Conservation (phyloP, 345 rosid genomes). For the rapeseed (Brassica napus) region DNA sequence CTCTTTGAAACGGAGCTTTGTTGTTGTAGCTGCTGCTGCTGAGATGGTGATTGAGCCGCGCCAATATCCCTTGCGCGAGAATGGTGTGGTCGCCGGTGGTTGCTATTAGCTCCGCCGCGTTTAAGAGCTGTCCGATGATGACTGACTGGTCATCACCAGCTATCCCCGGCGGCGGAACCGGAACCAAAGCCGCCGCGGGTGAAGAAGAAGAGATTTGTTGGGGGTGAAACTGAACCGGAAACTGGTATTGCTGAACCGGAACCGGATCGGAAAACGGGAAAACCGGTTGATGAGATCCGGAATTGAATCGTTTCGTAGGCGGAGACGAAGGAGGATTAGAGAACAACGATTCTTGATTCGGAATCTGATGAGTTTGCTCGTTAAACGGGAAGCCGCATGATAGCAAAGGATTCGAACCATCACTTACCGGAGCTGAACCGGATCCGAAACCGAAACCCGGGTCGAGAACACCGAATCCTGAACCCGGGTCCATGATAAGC, state of each 20-base stretch:
- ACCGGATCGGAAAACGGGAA: slow-evolving; percentile 45
- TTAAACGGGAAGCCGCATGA: slow-evolving; percentile 44
- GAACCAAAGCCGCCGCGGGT: slow-evolving; percentile 20
- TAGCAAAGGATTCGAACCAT: slow-evolving; percentile 31
- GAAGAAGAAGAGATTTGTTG: slow-evolving; percentile 29
- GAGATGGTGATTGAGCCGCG: slow-evolving; percentile 98
- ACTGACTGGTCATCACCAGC: slow-evolving; percentile 39
- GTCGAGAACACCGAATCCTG: slow-evolving; percentile 67
- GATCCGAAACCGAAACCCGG: slow-evolving; percentile 59
- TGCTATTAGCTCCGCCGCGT: slow-evolving; percentile 80
- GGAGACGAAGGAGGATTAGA: slow-evolving; percentile 50
- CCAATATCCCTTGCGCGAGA: slow-evolving; percentile 99
- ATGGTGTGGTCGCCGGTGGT: slow-evolving; percentile 49
- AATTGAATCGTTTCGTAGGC: slow-evolving; percentile 49
- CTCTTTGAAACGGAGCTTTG: slow-evolving; percentile 66
- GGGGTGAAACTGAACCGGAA: slow-evolving; percentile 44
- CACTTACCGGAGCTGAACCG: slow-evolving; percentile 16
- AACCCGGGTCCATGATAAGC: slow-evolving; percentile 65
- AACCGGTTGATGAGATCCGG: slow-evolving; percentile 40
- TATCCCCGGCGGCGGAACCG: slow-evolving; percentile 9
- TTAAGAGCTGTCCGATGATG: slow-evolving; percentile 60
- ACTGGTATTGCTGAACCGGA: slow-evolving; percentile 48
- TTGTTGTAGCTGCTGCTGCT: neutral
- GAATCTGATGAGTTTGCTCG: slow-evolving; percentile 30
- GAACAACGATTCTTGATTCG: slow-evolving; percentile 24